These are phyloP conservation scores for Neohortaea acidophila DNA, from an alignment of 495 filamentous ascomycete genomes.

Conservation along the genomic window DNA sequence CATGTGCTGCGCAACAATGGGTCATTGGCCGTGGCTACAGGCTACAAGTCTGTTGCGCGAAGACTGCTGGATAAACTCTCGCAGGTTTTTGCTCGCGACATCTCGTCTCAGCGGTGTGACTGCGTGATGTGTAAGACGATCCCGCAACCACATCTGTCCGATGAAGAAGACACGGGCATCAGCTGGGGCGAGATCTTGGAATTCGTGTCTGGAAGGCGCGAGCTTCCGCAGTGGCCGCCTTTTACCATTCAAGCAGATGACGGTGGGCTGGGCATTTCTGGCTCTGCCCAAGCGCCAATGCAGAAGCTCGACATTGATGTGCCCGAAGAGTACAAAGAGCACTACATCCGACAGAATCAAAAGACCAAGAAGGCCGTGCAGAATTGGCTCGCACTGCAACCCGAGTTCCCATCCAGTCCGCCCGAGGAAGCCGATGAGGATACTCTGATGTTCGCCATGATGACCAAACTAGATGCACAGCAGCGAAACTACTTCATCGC, in stretches of 20 bases:
- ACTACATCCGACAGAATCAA: constrained; percentile 74
- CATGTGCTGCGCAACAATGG: constrained; percentile 68
- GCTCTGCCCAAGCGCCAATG: constrained; percentile 42
- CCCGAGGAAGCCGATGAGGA: constrained; percentile 84
- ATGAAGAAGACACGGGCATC: constrained; percentile 45
- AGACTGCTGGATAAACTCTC: constrained; percentile 84
- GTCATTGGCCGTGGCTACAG: constrained; percentile 87
- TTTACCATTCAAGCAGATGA: constrained; percentile 48
- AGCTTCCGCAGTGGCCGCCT: constrained; percentile 75
- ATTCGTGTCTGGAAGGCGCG: constrained; percentile 70
- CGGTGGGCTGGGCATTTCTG: constrained; percentile 39
- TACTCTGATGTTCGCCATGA: constrained; percentile 78
- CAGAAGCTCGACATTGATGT: constrained; percentile 82
- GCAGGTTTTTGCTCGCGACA: constrained; percentile 80
- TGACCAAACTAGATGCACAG: constrained; percentile 67
- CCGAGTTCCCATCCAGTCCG: constrained; percentile 51
- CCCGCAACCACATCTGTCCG: constrained; percentile 20
- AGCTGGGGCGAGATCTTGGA: constrained; percentile 96
- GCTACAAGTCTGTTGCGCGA: constrained; percentile 86
- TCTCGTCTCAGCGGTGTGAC: constrained; percentile 63
- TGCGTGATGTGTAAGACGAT: constrained; percentile 59
- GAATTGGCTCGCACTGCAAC: constrained; percentile 67
- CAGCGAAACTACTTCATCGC: constrained; percentile 64
- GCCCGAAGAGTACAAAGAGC: constrained; percentile 74
- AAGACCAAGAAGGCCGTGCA: constrained; percentile 75